phyloP scores from a whole-genome alignment of 306 rosid species.

The Gastrolobium bilobum region DNA sequence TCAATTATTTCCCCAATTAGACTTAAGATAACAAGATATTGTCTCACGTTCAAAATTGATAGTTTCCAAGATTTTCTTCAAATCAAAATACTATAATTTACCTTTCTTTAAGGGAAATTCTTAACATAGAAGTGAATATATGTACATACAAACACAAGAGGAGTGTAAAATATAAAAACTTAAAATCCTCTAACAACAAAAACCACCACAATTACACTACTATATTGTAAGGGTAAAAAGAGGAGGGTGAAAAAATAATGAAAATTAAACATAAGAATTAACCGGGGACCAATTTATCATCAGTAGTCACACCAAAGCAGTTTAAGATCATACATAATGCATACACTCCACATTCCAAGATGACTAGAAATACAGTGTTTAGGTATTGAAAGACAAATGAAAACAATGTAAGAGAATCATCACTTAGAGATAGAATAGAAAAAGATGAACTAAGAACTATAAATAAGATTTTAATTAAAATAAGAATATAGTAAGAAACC shows the following conservation, averaged over 20 bases:
- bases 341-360: conserved; percentile 35
- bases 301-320: conserved; percentile 19
- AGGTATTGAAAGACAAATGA: conserved; percentile 25
- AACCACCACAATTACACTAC: not conserved
- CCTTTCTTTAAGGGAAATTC: conserved; percentile 28
- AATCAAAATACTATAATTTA: conserved; percentile 8
- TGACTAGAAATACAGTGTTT: not conserved
- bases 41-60: conserved; percentile 31
- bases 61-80: conserved; percentile 1
- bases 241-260: not conserved
- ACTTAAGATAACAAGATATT: not conserved
- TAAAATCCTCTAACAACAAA: conserved; percentile 32
- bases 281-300: conserved; percentile 30
- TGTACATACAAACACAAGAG: conserved; percentile 15
- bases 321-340: conserved; percentile 3
- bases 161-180: not conserved
- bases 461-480: conserved; percentile 22
- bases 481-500: conserved; percentile 61
- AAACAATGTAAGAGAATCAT: conserved; percentile 17
- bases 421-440: conserved; percentile 10
- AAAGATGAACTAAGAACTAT: conserved; percentile 16
- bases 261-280: conserved; percentile 10
- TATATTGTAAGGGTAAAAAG: conserved; percentile 16
- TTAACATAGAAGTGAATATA: conserved; percentile 32
- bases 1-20: conserved; percentile 32